phyloP scores from a whole-genome alignment of 129 eudicot genomes.

The Pittosporum tobira region DNA sequence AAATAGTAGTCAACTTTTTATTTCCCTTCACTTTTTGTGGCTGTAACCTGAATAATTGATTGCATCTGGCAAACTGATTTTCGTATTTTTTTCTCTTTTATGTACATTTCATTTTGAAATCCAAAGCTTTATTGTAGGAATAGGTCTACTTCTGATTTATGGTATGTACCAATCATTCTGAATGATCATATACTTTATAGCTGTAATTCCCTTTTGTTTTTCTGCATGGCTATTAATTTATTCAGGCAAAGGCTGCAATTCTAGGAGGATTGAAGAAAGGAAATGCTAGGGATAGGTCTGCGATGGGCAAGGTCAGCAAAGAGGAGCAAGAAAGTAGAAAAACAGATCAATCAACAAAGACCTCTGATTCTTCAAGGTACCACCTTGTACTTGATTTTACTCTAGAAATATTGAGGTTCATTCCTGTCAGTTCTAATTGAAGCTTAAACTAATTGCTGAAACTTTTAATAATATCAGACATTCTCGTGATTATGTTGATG shows the following conservation, averaged over 20 bases:
- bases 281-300: constrained; percentile 38
- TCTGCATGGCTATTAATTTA: constrained; percentile 1
- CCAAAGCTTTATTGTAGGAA: neutral
- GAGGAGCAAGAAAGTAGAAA: constrained; percentile 40
- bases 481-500: constrained; percentile 64
- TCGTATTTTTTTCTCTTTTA: neutral
- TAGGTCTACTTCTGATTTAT: neutral
- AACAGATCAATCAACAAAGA: constrained; percentile 38
- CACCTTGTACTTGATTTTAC: neutral
- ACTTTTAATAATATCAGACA: constrained; percentile 28
- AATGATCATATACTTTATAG: too few relatives aligned
- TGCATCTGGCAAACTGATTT: neutral
- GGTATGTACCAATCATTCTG: neutral
- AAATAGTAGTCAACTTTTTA: neutral
- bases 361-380: constrained; percentile 64
- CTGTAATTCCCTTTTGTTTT: neutral
- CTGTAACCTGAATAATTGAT: neutral
- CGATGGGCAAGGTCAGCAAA: constrained; percentile 35
- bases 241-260: constrained; percentile 86
- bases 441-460: neutral
- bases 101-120: neutral
- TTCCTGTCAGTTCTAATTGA: neutral
- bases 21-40: neutral
- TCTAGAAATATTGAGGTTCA: neutral
- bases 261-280: constrained; percentile 62